Evolutionary conservation across 495 filamentous ascomycete genomes (phyloP).

Genomic region (Aspergillus leporis): DNA sequence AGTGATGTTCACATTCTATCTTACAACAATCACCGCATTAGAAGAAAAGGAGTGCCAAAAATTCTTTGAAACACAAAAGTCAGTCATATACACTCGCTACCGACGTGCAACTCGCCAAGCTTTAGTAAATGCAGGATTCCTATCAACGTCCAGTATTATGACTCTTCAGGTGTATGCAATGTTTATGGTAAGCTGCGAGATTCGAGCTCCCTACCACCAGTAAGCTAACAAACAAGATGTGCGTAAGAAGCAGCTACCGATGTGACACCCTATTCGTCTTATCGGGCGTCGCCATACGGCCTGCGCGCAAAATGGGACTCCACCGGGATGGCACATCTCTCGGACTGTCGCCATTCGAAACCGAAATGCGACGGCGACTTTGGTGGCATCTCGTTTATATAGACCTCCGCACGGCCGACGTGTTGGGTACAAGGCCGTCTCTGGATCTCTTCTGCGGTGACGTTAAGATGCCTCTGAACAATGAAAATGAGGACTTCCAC

Average conservation of each 20-base stretch:
- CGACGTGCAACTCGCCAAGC: slow-evolving; percentile 70
- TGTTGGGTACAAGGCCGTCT: not conserved
- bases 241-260: slow-evolving; percentile 54
- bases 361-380: slow-evolving; percentile 64
- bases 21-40: slow-evolving; percentile 63
- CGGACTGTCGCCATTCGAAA: slow-evolving; percentile 64
- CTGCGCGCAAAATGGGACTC: slow-evolving; percentile 58
- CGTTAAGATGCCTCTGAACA: not conserved
- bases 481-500: not conserved
- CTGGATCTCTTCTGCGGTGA: not conserved
- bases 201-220: not conserved
- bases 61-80: slow-evolving; percentile 13
- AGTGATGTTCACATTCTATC: slow-evolving; percentile 74
- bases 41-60: slow-evolving; percentile 28
- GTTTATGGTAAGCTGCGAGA: slow-evolving; percentile 46
- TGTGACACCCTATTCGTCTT: slow-evolving; percentile 56
- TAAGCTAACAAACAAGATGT: slow-evolving; percentile 16
- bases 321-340: slow-evolving; percentile 60
- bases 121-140: slow-evolving; percentile 64
- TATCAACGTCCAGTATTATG: slow-evolving; percentile 64
- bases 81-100: slow-evolving; percentile 55
- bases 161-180: slow-evolving; percentile 70
- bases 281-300: slow-evolving; percentile 65
- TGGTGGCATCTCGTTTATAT: slow-evolving; percentile 73
- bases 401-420: slow-evolving; percentile 36